Base-by-base conservation (phyloP, 75 land plant genomes). In the Pinus albicaulis region DNA sequence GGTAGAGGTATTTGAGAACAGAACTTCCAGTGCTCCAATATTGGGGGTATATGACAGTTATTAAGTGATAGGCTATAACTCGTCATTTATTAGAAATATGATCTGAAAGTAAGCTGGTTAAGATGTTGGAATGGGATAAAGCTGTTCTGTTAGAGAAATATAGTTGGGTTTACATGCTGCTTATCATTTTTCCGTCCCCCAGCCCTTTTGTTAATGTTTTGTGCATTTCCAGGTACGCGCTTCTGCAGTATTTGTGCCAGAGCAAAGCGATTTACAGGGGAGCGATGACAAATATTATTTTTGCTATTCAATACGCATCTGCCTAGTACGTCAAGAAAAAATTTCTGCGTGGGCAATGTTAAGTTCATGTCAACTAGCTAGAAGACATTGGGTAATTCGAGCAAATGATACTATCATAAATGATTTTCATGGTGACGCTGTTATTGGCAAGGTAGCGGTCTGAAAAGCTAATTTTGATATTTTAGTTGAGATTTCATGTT, bases 181-280 rank as follows among this genome's bases (percentile, higher is more conserved):
- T 5, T 59, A 59, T 59, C 23, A 59, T 16, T 59, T 59, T 38
- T 38, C 6, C 41, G 6, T 38, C 5, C 6, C 41, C 4, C 41
- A 5, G 5, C 19, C 22, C 1, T 59, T 59, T 59, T 59, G 10
- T 17, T 59, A 59, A 59, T 59, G 0, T 59, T 59, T 59, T 59
- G 8, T 22, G 5, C 8, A 59, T 76, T 13, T 78, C 55, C 82
- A 94, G 99, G 83, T 96, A n/a, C 88, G 92, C 66, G 87, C 89
- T 81, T 92, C 98, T 75, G 92, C 91, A 76, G 93, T 92, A 2
- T 89, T 96, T 86, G 84, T 92, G 53, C 99, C 99, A 38, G 99
- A 96, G 76, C 2, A 55, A 0, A 63, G 83, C 36, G 60, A 76
- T 56, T 75, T 83, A 76, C 76, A 57, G 72, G 72, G 63, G 55